Conservation (phyloP, 192 early-diverging fungal species). For the Thoreauomyces humboldtii region DNA sequence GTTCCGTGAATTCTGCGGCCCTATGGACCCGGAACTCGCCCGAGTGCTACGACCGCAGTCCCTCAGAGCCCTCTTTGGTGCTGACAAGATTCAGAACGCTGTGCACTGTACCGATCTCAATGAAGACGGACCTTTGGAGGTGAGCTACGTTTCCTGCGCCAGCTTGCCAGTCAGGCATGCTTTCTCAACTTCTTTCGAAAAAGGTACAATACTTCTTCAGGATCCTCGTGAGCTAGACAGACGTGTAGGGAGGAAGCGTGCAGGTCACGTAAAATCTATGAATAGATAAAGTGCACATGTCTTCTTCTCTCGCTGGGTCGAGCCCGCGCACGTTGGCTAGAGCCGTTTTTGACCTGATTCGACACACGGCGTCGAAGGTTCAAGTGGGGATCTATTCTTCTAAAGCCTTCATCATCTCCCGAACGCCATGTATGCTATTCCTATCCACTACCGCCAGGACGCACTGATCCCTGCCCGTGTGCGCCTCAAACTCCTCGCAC, state of each 20-base stretch:
- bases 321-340: too few relatives aligned
- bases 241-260: not conserved
- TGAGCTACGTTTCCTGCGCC: slow-evolving; percentile 5
- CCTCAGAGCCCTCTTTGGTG: slow-evolving; percentile 49
- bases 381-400: too few relatives aligned
- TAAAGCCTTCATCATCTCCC: slow-evolving; percentile 6
- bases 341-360: too few relatives aligned
- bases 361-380: too few relatives aligned
- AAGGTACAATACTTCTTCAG: slow-evolving; percentile 48
- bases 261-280: too few relatives aligned
- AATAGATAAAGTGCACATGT: too few relatives aligned
- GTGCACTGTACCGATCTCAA: slow-evolving; percentile 59
- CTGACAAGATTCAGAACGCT: slow-evolving; percentile 52
- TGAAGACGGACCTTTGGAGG: slow-evolving; percentile 57
- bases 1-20: slow-evolving; percentile 54
- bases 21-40: slow-evolving; percentile 50
- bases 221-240: slow-evolving; percentile 26
- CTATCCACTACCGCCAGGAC: slow-evolving; percentile 28
- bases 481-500: slow-evolving; percentile 12
- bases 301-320: too few relatives aligned
- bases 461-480: not conserved
- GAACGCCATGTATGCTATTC: slow-evolving; percentile 24
- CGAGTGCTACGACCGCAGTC: slow-evolving; percentile 43
- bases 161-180: not conserved
- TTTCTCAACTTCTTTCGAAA: not conserved